Evolutionary conservation across 2,329 filamentous ascomycete species (phyloP), one percentile per base, ranked within the genome.

Genomic region (Venturia asperata): DNA sequence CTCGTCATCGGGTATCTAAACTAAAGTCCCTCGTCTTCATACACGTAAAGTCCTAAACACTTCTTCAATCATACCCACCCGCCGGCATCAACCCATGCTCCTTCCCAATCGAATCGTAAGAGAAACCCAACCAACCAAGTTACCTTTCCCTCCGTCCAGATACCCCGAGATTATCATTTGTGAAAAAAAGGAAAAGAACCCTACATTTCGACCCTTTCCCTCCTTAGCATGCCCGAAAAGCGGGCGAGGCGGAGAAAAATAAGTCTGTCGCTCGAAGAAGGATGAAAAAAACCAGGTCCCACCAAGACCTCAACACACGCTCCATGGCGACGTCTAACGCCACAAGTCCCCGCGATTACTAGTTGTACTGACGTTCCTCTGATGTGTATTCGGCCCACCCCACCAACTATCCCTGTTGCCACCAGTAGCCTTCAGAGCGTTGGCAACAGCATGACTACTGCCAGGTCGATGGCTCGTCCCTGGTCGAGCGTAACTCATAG

Each of bases 391-490:
- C 15, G 52, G 30, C 19, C 52, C 52, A 37, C 52, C 52, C 52
- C 52, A 58, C 52, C 52, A 58, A 11, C 52, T 58, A 13, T 37
- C 52, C 19, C 52, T 58, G 27, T 34, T 37, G 9, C 52, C 52
- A 37, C 30, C 30, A 39, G 27, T 58, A 10, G 52, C 45, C 21
- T 47, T 52, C 6, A 63, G 15, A 27, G 61, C 61, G 15, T 63
- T 63, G n/a, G 61, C 61, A 37, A 63, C 45, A 17, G 61, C 61
- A 39, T 63, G 61, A 49, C 61, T 63, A 27, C 41, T 63, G 6
- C 61, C 61, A 34, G 61, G 61, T 17, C 61, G 39, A 41, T 64
- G 63, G n/a, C 47, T 58, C 17, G 27, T 41, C 5, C 37, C 47
- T 1, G 63, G 63, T 30, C 63, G 19, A 15, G 63, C 49, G 19